phyloP scores from a whole-genome alignment of 495 filamentous ascomycete genomes.

The Neurospora sublineolata region DNA sequence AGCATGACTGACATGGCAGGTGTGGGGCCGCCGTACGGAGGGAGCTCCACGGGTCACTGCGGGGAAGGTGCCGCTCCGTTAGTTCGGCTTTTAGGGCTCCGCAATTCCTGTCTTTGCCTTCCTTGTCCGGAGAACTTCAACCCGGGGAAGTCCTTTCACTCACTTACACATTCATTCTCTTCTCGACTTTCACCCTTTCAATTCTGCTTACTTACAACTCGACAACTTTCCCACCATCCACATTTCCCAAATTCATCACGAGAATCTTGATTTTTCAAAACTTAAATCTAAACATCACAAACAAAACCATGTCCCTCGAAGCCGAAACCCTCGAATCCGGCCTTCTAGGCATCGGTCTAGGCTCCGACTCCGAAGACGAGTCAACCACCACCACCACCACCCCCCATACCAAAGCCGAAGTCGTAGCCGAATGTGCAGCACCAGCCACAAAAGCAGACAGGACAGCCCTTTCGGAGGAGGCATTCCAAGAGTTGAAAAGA shows the following conservation, averaged over 20 bases:
- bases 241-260: neutral
- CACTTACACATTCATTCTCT: no score
- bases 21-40: neutral
- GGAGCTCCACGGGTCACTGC: neutral
- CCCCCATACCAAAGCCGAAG: neutral
- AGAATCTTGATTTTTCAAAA: neutral
- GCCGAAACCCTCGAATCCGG: conserved; percentile 19
- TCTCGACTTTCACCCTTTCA: no score
- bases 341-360: conserved; percentile 28
- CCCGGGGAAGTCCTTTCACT: neutral
- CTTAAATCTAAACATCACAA: neutral
- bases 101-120: neutral
- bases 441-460: conserved; percentile 19
- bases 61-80: neutral
- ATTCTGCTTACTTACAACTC: no score
- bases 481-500: conserved; percentile 28
- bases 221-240: neutral
- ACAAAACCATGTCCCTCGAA: conserved; percentile 2
- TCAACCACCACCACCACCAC: conserved; percentile 2
- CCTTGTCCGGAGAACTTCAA: neutral
- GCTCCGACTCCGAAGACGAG: conserved; percentile 19
- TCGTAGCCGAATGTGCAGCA: neutral
- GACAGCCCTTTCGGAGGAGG: conserved; percentile 32
- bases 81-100: neutral
- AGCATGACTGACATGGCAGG: neutral